Evolutionary conservation across 306 rosid genomes (phyloP).

Genomic region (Ormosia semicastrata): DNA sequence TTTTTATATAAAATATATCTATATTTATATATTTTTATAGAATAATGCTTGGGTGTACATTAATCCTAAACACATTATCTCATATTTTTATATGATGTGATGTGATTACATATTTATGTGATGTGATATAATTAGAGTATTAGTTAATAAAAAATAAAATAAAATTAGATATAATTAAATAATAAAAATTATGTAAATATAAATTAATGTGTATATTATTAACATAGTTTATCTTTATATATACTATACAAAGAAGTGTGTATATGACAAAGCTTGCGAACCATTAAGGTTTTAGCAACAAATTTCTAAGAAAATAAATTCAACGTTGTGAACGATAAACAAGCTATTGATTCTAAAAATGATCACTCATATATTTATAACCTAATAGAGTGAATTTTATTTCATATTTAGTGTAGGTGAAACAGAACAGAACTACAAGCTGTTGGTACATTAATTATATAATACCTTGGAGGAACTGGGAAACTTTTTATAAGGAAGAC

Average conservation of each 20-base stretch:
- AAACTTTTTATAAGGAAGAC: not conserved
- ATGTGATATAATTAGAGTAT: too few relatives aligned
- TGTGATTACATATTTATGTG: too few relatives aligned
- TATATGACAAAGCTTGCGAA: not conserved
- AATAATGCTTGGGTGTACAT: not conserved
- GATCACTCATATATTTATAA: not conserved
- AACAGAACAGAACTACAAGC: not conserved
- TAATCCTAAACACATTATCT: too few relatives aligned
- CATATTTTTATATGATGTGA: too few relatives aligned
- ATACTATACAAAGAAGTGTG: not conserved
- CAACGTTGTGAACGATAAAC: not conserved
- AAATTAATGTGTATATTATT: too few relatives aligned
- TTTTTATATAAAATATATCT: not conserved
- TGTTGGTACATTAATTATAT: too few relatives aligned
- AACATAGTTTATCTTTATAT: too few relatives aligned
- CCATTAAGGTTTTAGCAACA: not conserved
- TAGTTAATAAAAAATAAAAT: too few relatives aligned
- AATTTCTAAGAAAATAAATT: not conserved
- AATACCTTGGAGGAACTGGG: not conserved
- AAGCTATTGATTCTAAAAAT: not conserved
- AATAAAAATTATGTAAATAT: too few relatives aligned
- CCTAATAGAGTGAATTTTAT: not conserved
- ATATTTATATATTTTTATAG: not conserved
- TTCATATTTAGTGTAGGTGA: not conserved
- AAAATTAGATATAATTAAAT: too few relatives aligned